phyloP scores from a whole-genome alignment of 164 flowering plant species.

The Nymphaea colorata region DNA sequence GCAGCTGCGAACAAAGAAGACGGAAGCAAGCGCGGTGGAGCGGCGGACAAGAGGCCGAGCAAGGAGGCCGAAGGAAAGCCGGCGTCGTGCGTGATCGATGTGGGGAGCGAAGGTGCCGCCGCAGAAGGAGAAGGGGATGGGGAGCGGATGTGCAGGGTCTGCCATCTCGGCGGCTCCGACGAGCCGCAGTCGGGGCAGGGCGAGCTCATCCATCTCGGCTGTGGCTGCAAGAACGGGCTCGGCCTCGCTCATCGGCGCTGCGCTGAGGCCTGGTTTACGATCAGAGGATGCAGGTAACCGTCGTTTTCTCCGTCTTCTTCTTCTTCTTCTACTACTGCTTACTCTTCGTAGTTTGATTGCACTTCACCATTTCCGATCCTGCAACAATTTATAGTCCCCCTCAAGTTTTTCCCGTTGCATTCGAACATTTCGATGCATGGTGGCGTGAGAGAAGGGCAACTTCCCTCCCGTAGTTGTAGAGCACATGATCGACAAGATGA shows the following conservation, averaged over 20 bases:
- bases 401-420: too few relatives aligned
- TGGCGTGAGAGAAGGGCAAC: too few relatives aligned
- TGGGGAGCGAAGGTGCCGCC: neutral
- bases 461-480: too few relatives aligned
- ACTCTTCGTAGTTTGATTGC: too few relatives aligned
- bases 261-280: conserved; percentile 89
- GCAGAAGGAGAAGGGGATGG: conserved; percentile 17
- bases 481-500: too few relatives aligned
- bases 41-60: neutral
- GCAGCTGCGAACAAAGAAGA: too few relatives aligned
- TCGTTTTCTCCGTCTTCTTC: neutral
- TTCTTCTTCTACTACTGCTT: neutral
- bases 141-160: conserved; percentile 66
- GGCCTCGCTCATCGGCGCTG: conserved; percentile 64
- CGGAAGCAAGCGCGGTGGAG: neutral
- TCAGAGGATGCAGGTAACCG: conserved; percentile 77
- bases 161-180: conserved; percentile 39
- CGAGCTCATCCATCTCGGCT: conserved; percentile 64
- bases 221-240: conserved; percentile 77
- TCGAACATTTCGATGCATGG: too few relatives aligned
- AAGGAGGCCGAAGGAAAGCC: neutral
- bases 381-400: too few relatives aligned
- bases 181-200: conserved; percentile 19
- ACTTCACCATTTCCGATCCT: too few relatives aligned
- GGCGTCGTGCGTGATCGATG: neutral